Base-by-base conservation (phyloP, 495 filamentous ascomycete species). In the Aspergillus carlsbadensis region DNA sequence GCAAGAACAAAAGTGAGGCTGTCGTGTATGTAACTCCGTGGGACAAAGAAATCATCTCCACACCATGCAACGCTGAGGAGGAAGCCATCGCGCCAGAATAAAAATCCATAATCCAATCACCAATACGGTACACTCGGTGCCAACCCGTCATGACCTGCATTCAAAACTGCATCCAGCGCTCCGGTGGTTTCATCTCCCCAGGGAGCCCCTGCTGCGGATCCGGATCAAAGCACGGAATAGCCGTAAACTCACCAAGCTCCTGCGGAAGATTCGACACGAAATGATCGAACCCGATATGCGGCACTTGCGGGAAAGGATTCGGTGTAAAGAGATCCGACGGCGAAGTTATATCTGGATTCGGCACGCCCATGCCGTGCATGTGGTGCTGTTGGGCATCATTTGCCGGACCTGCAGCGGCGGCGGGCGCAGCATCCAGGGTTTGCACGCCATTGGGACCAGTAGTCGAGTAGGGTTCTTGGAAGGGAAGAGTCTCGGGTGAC, bases 241-340 rank as follows among this genome's bases (percentile, higher is more conserved):
- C 74, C 17, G 69, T 77, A 43, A 79, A 79, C 49, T 79, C 74
- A 41, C 68, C 74, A 31, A 79, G 50, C 42, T 79, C 76, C 54
- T 77, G 74, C 2, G 76, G 76, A 24, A 79, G 72, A 37, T 77
- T 77, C 6, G 73, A 76, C 6, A 78, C 70, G 33, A 78, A 79
- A 50, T 76, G 72, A 43, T 78, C 76, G 41, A 78, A 71, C 1
- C 72, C 74, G 35, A 75, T 73, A 59, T 70, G 70, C 1, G 72
- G 63, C 57, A 73, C 69, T 20, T 73, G 64, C 1, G 73, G 65
- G 20, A 78, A 60, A 1, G 66, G 56, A 49, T 74, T 68, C 2
- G 71, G 62, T 2, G 69, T 54, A 3, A 69, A 60, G 47, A 72
- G 75, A 35, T 64, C 65, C 6, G 71, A 66, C 0, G 70, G 60